These are phyloP conservation scores for Elongisporangium undulatum DNA, from an alignment of 352 stramenopile genomes.

Conservation along the genomic window DNA sequence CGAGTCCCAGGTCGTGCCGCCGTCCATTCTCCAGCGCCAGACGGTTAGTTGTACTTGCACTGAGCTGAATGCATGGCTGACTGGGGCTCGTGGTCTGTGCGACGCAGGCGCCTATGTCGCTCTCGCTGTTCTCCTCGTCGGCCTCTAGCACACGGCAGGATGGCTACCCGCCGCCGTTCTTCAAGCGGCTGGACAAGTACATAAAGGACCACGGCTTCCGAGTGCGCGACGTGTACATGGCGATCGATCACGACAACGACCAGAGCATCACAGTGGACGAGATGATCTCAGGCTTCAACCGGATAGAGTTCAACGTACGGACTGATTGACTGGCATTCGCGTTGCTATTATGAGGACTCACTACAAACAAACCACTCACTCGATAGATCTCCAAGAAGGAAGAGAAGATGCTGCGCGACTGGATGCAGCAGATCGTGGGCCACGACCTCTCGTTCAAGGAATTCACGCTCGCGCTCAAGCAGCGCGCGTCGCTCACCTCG, in stretches of 20 bases:
- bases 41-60: neutral
- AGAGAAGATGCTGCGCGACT: slow-evolving; percentile 31
- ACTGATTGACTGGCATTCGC: neutral
- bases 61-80: too few relatives aligned
- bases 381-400: slow-evolving; percentile 35
- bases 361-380: neutral
- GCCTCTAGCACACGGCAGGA: slow-evolving; percentile 13
- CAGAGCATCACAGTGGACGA: slow-evolving; percentile 30
- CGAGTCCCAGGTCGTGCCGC: slow-evolving; percentile 11
- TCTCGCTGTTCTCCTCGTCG: neutral
- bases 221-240: slow-evolving; percentile 37
- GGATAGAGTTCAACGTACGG: slow-evolving; percentile 40
- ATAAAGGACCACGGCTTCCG: slow-evolving; percentile 44
- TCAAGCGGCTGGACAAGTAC: slow-evolving; percentile 48
- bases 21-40: slow-evolving; percentile 5
- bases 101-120: neutral
- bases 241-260: slow-evolving; percentile 42
- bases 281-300: slow-evolving; percentile 38
- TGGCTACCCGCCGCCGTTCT: slow-evolving; percentile 40
- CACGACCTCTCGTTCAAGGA: slow-evolving; percentile 56
- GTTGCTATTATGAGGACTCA: neutral
- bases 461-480: slow-evolving; percentile 49
- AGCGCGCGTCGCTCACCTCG: slow-evolving; percentile 43
- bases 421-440: slow-evolving; percentile 42
- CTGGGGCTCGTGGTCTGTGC: too few relatives aligned